Base-by-base conservation (phyloP, 495 filamentous ascomycete species). In the Friedmanniomyces endolithicus region DNA sequence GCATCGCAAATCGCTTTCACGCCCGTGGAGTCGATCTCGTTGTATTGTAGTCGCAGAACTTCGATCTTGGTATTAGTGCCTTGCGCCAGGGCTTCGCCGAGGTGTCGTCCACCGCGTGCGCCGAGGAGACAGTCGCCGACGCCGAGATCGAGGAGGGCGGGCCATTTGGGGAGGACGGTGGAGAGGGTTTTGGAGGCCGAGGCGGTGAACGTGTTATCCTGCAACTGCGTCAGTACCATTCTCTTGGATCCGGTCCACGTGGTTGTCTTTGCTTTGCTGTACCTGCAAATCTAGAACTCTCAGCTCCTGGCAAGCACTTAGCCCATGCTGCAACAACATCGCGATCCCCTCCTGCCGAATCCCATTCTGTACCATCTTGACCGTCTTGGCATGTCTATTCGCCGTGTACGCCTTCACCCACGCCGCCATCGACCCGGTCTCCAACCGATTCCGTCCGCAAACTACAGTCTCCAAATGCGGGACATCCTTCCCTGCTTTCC, bases 291-390 rank as follows among this genome's bases (percentile, higher is more conserved):
- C 92, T 34, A 97, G 67, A 41, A 87, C 76, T 66, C 80, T 69
- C 34, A 98, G 74, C 33, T 71, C 70, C 20, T 65, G 73, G 31
- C 84, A 78, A 58, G 83, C 75, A 49, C 76, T 73, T 39, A 98
- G 74, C 57, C 92, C 92, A 45, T 88, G 74, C 55, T 77, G 79
- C 47, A 98, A 65, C 45, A 98, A 70, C 58, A 79, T 72, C 50
- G 80, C 79, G 62, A 95, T 88, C 55, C 92, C 92, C 70, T 96
- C 88, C 65, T 90, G 87, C 31, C 92, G 79, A 57, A 98, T 98
- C 46, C 94, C 92, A 68, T 98, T 97, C 69, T 97, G 92, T 34
- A 92, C 88, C 92, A 98, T 96, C 78, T 90, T 94, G 52, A 98
- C 80, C 48, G 81, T 82, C 68, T 83, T 85, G 29, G 97, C 75